phyloP scores from a whole-genome alignment of 129 eudicot species.

The Artemisia argyi region DNA sequence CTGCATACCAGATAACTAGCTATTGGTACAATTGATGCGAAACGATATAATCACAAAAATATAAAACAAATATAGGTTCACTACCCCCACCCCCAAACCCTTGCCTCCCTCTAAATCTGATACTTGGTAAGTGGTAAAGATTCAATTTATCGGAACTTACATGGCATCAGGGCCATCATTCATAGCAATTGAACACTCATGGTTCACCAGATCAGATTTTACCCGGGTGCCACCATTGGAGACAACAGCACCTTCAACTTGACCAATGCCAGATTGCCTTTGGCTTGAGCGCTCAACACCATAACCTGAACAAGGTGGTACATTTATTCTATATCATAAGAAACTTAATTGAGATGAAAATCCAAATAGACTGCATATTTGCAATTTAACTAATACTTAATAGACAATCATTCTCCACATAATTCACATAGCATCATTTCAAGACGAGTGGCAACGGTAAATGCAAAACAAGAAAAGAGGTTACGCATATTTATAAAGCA shows the following conservation, averaged over 20 bases:
- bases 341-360: constrained; percentile 7
- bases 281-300: constrained; percentile 23
- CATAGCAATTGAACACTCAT: constrained; percentile 28
- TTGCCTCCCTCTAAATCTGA: background rate
- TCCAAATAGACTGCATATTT: background rate
- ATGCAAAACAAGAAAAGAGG: too few species aligned
- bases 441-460: too few species aligned
- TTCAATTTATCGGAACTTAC: constrained; percentile 39
- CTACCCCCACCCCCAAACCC: constrained; percentile 11
- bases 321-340: constrained; percentile 6
- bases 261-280: constrained; percentile 31
- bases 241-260: constrained; percentile 24
- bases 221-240: constrained; percentile 38
- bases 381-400: too few species aligned
- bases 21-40: constrained; percentile 15
- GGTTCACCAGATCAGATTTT: constrained; percentile 22
- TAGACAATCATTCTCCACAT: background rate
- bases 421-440: background rate
- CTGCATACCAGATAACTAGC: constrained; percentile 48
- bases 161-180: constrained; percentile 34
- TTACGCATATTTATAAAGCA: too few species aligned
- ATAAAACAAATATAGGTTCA: constrained; percentile 10
- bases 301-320: constrained; percentile 37
- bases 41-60: constrained; percentile 6
- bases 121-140: constrained; percentile 10